Percentiles rank a stretch among this genome's conserved stretches.
Evolutionary conservation across 1,139 yeast species (phyloP).

Genomic region (Lodderomyces metapsilosis): DNA sequence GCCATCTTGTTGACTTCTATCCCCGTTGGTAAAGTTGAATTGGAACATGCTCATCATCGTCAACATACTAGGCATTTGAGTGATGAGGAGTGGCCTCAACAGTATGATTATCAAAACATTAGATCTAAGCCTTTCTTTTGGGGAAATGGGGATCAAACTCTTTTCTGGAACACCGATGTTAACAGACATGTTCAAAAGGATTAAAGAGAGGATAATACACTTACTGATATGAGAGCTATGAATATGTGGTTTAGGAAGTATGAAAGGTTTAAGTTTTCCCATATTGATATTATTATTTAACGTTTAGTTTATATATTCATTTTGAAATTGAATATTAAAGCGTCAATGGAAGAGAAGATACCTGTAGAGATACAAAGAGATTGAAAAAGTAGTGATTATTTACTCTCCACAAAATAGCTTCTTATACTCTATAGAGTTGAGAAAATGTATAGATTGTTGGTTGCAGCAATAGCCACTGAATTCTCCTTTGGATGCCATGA

Average conservation of each 20-base stretch:
- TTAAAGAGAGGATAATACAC: conserved; percentile 1
- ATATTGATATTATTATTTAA: neutral
- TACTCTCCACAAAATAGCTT: neutral
- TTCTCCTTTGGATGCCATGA: conserved; percentile 99
- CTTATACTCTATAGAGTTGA: conserved; percentile 50
- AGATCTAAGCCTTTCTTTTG: conserved; percentile 89
- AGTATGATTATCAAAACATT: conserved; percentile 86
- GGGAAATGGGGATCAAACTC: conserved; percentile 98
- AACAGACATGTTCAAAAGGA: conserved; percentile 67
- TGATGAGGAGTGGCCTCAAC: conserved; percentile 91
- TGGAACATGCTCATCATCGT: conserved; percentile 88
- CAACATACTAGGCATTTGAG: conserved; percentile 71
- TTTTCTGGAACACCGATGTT: conserved; percentile 92
- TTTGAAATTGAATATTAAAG: neutral
- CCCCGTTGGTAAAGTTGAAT: conserved; percentile 78
- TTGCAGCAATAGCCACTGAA: conserved; percentile 97
- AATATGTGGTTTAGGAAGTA: no score
- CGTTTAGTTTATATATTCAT: conserved; percentile 1
- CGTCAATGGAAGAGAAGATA: no score
- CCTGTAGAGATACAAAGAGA: no score
- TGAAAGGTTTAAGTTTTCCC: no score
- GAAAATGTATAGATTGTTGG: conserved; percentile 85
- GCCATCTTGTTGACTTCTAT: conserved; percentile 72
- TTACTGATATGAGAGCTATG: neutral
- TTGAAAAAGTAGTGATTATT: neutral